These are phyloP conservation scores for Tricholoma sp. DNA, from an alignment of 768 basidiomycete species.

Conservation along the genomic window DNA sequence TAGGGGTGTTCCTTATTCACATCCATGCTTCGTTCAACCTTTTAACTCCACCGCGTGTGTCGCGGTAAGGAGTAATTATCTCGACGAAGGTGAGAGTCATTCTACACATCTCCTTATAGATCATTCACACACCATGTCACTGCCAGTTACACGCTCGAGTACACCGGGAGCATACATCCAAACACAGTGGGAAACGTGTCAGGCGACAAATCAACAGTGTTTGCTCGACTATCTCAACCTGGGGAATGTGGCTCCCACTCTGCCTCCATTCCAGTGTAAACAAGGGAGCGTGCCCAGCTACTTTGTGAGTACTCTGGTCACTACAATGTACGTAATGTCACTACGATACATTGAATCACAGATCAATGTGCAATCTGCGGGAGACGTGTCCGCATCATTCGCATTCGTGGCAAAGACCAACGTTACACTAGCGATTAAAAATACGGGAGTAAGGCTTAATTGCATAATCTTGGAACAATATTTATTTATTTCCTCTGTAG, in stretches of 20 bases:
- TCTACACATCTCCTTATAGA: not conserved
- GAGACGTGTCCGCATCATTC: slow-evolving; percentile 41
- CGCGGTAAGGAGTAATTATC: slow-evolving; percentile 11
- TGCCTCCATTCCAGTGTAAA: slow-evolving; percentile 25
- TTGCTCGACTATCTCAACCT: slow-evolving; percentile 37
- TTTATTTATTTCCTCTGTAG: slow-evolving; percentile 16
- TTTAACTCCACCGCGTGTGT: slow-evolving; percentile 16
- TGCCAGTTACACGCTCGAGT: slow-evolving; percentile 17
- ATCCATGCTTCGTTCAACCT: slow-evolving; percentile 16
- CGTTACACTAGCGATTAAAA: slow-evolving; percentile 44
- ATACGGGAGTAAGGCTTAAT: slow-evolving; percentile 39
- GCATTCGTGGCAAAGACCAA: slow-evolving; percentile 33
- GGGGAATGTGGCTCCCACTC: slow-evolving; percentile 19
- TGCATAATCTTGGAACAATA: too few relatives aligned
- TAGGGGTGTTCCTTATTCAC: slow-evolving; percentile 18
- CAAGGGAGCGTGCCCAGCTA: slow-evolving; percentile 33
- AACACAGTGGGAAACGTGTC: slow-evolving; percentile 55
- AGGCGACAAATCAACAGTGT: slow-evolving; percentile 39
- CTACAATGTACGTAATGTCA: not conserved
- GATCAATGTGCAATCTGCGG: slow-evolving; percentile 30
- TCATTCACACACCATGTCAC: not conserved
- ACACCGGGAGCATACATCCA: slow-evolving; percentile 27
- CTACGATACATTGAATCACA: not conserved
- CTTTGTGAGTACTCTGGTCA: slow-evolving; percentile 26
- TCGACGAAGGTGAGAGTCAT: slow-evolving; percentile 15